Evolutionary conservation across 257 asterid genomes (phyloP), one percentile per base, ranked within the genome.

Genomic region (Salvia hispanica): DNA sequence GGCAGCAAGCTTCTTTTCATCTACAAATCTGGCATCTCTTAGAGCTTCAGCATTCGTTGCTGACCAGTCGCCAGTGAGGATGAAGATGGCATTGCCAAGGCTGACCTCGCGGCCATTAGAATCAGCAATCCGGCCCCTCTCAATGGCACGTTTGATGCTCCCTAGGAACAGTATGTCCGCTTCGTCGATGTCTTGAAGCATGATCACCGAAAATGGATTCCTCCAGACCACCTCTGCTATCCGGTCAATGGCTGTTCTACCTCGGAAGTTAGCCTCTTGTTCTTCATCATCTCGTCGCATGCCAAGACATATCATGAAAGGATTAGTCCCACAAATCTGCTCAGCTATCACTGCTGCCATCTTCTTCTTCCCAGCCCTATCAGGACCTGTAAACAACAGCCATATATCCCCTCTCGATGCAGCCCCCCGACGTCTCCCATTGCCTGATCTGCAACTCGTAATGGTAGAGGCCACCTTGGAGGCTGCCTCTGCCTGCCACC

Each of bases 401-500:
- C 97, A 93, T n/a, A 74, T 57, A 59, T 86, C 96, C n/a, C 96
- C 94, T 66, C 89, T 85, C 0, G 85, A 74, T 3, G 79, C 95
- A 65, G 75, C 71, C 6, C 87, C 88, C 2, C 82, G 79, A 3
- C 64, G 81, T 68, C 80, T 88, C 7, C 95, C 93, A 31, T 77
- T 76, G 31, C 96, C 95, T 54, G 78, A 81, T 71, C 84, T 80
- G 75, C 96, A 84, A 21, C 81, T 72, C 1, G 95, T 81, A 48
- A 93, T 71, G 25, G 97, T 85, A 2, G 92, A 79, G 45, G 99
- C 96, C 37, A 93, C 86, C 0, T 79, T 75, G 2, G 92, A 75
- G 37, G 97, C 91, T 0, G 99, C 97, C 33, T 90, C 96, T 4
- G 82, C 82, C 73, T 93, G 97, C 99, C 99, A 93, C 99, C 99